Percentiles rank a stretch among this genome's conserved stretches.
Conservation (phyloP, 768 basidiomycete genomes). For the Hortiboletus campestris region DNA sequence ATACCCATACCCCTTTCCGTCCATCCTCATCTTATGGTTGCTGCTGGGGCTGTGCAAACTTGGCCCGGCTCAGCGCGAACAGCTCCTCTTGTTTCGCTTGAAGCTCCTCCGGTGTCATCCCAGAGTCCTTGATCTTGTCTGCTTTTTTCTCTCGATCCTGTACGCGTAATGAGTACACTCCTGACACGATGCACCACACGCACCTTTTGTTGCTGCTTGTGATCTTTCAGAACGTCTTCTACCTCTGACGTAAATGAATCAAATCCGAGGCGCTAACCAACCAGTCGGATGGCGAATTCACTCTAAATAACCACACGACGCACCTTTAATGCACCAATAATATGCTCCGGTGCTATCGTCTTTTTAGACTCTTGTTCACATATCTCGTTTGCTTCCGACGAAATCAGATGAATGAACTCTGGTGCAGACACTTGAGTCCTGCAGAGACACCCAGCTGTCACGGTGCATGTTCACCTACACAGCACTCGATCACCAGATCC, state of each 20-base stretch:
- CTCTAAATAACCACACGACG: conserved; percentile 14
- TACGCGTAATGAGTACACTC: conserved; percentile 4
- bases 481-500: conserved; percentile 96
- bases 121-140: conserved; percentile 84
- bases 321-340: conserved; percentile 87
- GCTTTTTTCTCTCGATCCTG: conserved; percentile 92
- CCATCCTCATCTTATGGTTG: conserved; percentile 16
- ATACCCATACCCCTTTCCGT: conserved; percentile 13
- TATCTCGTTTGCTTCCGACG: conserved; percentile 96
- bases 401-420: conserved; percentile 99
- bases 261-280: conserved; percentile 79
- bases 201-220: conserved; percentile 95
- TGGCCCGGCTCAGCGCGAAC: conserved; percentile 89
- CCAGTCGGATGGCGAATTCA: conserved; percentile 8
- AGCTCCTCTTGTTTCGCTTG: conserved; percentile 83
- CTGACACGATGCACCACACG: conserved; percentile 15
- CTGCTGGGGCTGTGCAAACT: conserved; percentile 63
- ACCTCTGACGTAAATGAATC: conserved; percentile 89
- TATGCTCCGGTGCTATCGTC: conserved; percentile 98
- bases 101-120: conserved; percentile 89
- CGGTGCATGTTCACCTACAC: conserved; percentile 81
- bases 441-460: conserved; percentile 3
- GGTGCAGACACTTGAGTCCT: conserved; percentile 17
- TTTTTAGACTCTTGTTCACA: conserved; percentile 99
- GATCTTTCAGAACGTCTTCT: conserved; percentile 90